These are phyloP conservation scores for Pseudofabraea citricarpa DNA, from an alignment of 2,329 filamentous ascomycete genomes.

Conservation along the genomic window DNA sequence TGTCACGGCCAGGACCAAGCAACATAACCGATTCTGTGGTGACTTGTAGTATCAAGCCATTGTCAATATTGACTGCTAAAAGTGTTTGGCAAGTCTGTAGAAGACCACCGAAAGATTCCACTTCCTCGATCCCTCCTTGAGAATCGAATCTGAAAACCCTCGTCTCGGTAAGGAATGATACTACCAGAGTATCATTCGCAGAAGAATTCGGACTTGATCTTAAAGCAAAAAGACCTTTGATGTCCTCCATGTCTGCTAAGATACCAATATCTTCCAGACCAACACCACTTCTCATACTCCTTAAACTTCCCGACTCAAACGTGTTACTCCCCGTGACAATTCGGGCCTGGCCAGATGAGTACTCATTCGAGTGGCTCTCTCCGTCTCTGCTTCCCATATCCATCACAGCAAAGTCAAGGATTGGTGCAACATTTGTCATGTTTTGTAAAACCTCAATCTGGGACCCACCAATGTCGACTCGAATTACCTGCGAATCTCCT, in stretches of 20 bases:
- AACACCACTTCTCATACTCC: slow-evolving; percentile 90
- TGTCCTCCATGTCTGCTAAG: slow-evolving; percentile 71
- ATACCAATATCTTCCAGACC: slow-evolving; percentile 84
- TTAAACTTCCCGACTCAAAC: slow-evolving; percentile 79
- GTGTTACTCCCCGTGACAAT: slow-evolving; percentile 92
- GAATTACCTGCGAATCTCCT: slow-evolving; percentile 82
- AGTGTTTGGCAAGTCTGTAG: slow-evolving; percentile 67
- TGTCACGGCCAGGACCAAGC: slow-evolving; percentile 52
- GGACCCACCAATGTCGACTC: slow-evolving; percentile 45
- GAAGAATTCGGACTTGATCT: slow-evolving; percentile 42
- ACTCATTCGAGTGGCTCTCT: slow-evolving; percentile 78
- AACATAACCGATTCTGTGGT: slow-evolving; percentile 61
- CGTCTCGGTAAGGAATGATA: slow-evolving; percentile 80
- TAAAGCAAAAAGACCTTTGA: slow-evolving; percentile 69
- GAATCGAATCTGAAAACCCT: slow-evolving; percentile 72
- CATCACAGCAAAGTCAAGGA: slow-evolving; percentile 93
- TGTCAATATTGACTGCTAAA: slow-evolving; percentile 59
- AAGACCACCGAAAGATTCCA: slow-evolving; percentile 71
- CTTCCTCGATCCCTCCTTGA: slow-evolving; percentile 78
- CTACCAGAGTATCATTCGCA: slow-evolving; percentile 65
- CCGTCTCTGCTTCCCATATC: slow-evolving; percentile 85
- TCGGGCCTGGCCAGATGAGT: slow-evolving; percentile 89
- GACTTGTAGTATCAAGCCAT: slow-evolving; percentile 68
- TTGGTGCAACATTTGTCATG: slow-evolving; percentile 80
- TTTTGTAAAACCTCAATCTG: slow-evolving; percentile 66